A percentile compares a stretch with the other conserved stretches of the same genome.
These are phyloP conservation scores for Rhinocladiella similis DNA, from an alignment of 2,329 filamentous ascomycete genomes.

Conservation along the genomic window DNA sequence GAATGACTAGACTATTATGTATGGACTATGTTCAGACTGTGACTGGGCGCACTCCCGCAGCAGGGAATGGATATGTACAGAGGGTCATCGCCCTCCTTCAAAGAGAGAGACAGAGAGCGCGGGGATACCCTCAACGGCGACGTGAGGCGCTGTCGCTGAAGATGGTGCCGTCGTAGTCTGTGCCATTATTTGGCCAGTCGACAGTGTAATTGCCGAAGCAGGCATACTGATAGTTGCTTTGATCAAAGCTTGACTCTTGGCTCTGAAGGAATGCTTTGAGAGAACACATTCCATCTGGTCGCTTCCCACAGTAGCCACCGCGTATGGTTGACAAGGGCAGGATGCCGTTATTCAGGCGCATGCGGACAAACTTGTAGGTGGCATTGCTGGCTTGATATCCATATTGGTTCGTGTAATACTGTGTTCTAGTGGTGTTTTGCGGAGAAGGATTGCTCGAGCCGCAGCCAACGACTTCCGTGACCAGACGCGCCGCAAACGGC, in stretches of 20 bases:
- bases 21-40: too few relatives aligned
- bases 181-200: slow-evolving; percentile 36
- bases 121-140: background rate
- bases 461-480: slow-evolving; percentile 59
- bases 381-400: slow-evolving; percentile 46
- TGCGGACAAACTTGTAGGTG: slow-evolving; percentile 50
- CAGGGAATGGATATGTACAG: too few relatives aligned
- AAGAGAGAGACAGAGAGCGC: background rate
- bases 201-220: slow-evolving; percentile 53
- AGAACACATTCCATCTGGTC: slow-evolving; percentile 49
- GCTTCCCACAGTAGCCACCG: slow-evolving; percentile 45
- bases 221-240: slow-evolving; percentile 50
- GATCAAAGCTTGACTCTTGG: slow-evolving; percentile 39
- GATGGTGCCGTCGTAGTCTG: slow-evolving; percentile 47
- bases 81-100: too few relatives aligned
- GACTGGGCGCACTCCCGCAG: too few relatives aligned
- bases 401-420: slow-evolving; percentile 47
- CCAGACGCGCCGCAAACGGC: slow-evolving; percentile 56
- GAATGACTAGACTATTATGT: too few relatives aligned
- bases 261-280: slow-evolving; percentile 44
- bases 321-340: slow-evolving; percentile 50
- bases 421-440: slow-evolving; percentile 34
- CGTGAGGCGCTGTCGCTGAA: slow-evolving; percentile 6
- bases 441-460: slow-evolving; percentile 40
- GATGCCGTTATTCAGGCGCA: slow-evolving; percentile 53